phyloP scores from a whole-genome alignment of 1,139 yeast species.

The Taiozyma sp. region DNA sequence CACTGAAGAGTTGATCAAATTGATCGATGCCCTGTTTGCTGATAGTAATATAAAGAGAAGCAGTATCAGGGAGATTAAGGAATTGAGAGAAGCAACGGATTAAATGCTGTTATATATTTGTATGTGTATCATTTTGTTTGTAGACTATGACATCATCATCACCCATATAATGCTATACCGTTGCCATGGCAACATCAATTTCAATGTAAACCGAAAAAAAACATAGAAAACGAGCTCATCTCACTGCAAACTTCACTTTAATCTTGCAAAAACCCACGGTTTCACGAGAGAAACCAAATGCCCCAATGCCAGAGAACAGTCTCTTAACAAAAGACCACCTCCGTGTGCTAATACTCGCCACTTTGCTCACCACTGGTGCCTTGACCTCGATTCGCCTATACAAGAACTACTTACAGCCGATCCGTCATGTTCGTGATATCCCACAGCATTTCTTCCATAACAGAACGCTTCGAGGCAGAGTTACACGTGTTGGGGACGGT shows the following conservation, averaged over 20 bases:
- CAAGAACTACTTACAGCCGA: conserved; percentile 5
- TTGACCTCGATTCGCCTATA: neutral
- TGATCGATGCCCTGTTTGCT: conserved; percentile 63
- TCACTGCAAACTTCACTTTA: too few relatives aligned
- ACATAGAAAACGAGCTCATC: too few relatives aligned
- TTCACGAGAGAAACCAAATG: too few relatives aligned
- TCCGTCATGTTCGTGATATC: conserved; percentile 21
- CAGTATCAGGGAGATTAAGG: conserved; percentile 57
- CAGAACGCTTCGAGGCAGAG: conserved; percentile 65
- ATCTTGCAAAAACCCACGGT: too few relatives aligned
- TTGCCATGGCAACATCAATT: neutral
- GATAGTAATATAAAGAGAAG: conserved; percentile 63
- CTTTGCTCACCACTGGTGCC: neutral
- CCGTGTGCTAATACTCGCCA: neutral
- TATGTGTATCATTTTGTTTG: too few relatives aligned
- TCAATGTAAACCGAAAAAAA: too few relatives aligned
- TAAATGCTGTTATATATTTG: neutral
- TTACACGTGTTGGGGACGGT: conserved; percentile 94
- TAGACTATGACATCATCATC: neutral
- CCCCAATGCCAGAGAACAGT: neutral
- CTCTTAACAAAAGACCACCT: neutral
- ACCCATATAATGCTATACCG: neutral
- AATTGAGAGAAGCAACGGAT: conserved; percentile 31
- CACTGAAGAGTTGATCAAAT: conserved; percentile 57
- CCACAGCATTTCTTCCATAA: conserved; percentile 35